A percentile compares a stretch with the other conserved stretches of the same genome.
Evolutionary conservation across 1,139 yeast species (phyloP).

Genomic region (Neolecta irregularis): DNA sequence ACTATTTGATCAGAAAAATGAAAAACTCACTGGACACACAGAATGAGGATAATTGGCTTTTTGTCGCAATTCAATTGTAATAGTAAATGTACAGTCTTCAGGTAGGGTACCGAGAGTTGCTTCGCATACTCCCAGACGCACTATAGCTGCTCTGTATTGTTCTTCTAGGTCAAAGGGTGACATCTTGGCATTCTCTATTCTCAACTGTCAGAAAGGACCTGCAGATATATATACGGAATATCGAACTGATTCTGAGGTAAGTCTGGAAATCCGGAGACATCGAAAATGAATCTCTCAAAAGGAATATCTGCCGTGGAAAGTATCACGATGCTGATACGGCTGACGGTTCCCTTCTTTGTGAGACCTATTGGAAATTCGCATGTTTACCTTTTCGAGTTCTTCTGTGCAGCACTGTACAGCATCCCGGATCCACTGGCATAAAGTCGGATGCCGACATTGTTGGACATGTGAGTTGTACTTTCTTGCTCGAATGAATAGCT

Average conservation of each 20-base stretch:
- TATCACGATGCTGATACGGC: constrained; percentile 20
- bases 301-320: constrained; percentile 18
- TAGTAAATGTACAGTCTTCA: constrained; percentile 15
- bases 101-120: constrained; percentile 19
- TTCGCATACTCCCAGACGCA: constrained; percentile 17
- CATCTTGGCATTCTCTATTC: constrained; percentile 5
- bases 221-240: constrained; percentile 11
- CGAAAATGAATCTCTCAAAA: constrained; percentile 24
- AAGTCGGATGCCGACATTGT: constrained; percentile 26
- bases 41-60: too few relatives aligned
- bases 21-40: constrained; percentile 2
- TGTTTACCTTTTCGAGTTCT: constrained; percentile 17
- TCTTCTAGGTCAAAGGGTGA: constrained; percentile 16
- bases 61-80: constrained; percentile 11
- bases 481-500: constrained; percentile 23
- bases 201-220: constrained; percentile 3
- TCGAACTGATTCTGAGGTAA: constrained; percentile 15
- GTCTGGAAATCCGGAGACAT: constrained; percentile 20
- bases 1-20: constrained; percentile 17
- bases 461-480: constrained; percentile 24
- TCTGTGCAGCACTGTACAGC: constrained; percentile 21
- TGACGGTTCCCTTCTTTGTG: constrained; percentile 19
- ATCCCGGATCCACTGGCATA: constrained; percentile 25
- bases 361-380: background rate
- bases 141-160: constrained; percentile 22